Percentiles rank a stretch among this genome's conserved stretches.
These are phyloP conservation scores for Diospyros lotus DNA, from an alignment of 148 eudicot species.

Conservation along the genomic window DNA sequence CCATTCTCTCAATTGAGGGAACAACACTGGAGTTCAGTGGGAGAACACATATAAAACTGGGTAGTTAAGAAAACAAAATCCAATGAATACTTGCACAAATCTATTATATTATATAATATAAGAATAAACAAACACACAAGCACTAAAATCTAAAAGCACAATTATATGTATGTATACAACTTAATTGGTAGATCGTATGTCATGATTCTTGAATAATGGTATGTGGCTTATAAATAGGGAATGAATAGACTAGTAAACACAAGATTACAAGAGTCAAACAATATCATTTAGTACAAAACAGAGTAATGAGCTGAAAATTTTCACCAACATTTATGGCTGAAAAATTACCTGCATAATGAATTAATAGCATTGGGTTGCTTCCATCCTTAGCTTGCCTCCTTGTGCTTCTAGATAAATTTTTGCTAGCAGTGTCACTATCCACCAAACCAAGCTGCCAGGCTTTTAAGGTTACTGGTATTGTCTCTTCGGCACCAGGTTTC, in stretches of 20 bases:
- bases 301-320: neutral
- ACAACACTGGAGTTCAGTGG: no score
- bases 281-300: neutral
- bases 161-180: neutral
- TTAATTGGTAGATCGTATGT: neutral
- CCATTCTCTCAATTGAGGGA: no score
- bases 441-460: slow-evolving; percentile 83
- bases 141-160: no score
- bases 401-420: no score
- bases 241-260: neutral
- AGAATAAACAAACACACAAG: no score
- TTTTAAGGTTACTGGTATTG: slow-evolving; percentile 71
- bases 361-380: slow-evolving; percentile 72
- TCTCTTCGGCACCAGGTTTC: slow-evolving; percentile 89
- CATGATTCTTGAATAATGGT: neutral
- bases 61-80: neutral
- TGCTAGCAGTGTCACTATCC: slow-evolving; percentile 63
- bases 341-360: slow-evolving; percentile 87
- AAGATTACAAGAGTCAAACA: neutral
- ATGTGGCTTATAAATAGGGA: neutral
- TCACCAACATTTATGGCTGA: neutral
- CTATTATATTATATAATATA: neutral
- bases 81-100: neutral
- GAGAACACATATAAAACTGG: neutral
- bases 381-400: slow-evolving; percentile 79